Conservation (phyloP, 345 rosid species). For the Chamaenerion angustifolium region DNA sequence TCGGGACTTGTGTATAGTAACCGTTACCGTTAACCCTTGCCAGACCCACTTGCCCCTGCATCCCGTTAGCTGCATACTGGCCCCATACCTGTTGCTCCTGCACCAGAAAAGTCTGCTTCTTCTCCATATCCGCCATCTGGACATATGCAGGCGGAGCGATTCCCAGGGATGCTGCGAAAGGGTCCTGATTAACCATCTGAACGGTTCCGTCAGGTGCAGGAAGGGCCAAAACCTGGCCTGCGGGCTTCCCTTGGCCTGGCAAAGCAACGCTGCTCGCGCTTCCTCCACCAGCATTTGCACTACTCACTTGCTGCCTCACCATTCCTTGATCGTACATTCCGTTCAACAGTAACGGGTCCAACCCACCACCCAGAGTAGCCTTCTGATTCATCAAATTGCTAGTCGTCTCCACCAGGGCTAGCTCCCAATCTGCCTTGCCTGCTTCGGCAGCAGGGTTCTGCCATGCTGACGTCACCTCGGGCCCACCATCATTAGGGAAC, state of each 20-base stretch:
- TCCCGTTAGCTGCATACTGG: conserved; percentile 48
- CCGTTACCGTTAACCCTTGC: conserved; percentile 24
- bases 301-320: conserved; percentile 70
- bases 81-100: conserved; percentile 58
- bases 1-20: conserved; percentile 24
- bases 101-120: conserved; percentile 46
- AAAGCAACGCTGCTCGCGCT: conserved; percentile 68
- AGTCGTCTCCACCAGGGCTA: conserved; percentile 73
- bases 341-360: conserved; percentile 58
- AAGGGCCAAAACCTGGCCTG: conserved; percentile 44
- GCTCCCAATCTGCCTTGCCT: conserved; percentile 88
- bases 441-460: conserved; percentile 68
- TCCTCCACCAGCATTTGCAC: conserved; percentile 54
- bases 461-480: conserved; percentile 56
- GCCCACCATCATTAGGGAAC: conserved; percentile 45
- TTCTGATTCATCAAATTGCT: conserved; percentile 60
- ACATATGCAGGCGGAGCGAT: conserved; percentile 66
- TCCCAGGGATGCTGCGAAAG: conserved; percentile 44
- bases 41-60: conserved; percentile 55
- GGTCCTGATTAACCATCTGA: conserved; percentile 40
- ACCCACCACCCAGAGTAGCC: conserved; percentile 63
- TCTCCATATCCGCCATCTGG: conserved; percentile 69
- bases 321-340: conserved; percentile 91
- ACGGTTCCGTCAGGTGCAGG: conserved; percentile 69
- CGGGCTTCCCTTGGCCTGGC: conserved; percentile 29